A percentile compares a stretch with the other conserved stretches of the same genome.
phyloP scores from a whole-genome alignment of 202 grass and related monocot species.

The Alloteropsis angusta region DNA sequence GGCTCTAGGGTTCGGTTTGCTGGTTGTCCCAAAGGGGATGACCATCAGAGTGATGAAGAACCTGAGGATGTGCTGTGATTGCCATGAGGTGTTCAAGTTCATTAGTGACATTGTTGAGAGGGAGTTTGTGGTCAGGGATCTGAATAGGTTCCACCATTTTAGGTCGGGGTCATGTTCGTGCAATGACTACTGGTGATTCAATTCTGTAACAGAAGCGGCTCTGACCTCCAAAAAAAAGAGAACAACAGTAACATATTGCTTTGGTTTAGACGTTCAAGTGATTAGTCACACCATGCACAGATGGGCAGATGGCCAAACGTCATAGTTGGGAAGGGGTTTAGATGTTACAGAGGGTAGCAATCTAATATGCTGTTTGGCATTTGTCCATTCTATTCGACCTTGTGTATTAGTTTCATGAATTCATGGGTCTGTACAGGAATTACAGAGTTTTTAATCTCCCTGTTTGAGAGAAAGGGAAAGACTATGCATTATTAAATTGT shows the following conservation, averaged over 20 bases:
- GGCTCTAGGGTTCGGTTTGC: slow-evolving; percentile 53
- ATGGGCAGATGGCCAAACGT: no score
- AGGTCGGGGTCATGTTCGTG: slow-evolving; percentile 60
- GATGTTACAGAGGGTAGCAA: no score
- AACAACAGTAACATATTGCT: not conserved
- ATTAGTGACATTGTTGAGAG: slow-evolving; percentile 49
- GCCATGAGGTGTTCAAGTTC: slow-evolving; percentile 64
- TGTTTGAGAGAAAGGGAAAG: no score
- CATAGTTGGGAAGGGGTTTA: no score
- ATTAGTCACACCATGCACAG: no score
- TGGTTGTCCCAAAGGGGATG: slow-evolving; percentile 40
- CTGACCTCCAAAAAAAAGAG: not conserved
- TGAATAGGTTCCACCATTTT: slow-evolving; percentile 74
- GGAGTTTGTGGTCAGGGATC: slow-evolving; percentile 65
- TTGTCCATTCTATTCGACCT: no score
- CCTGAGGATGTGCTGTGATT: slow-evolving; percentile 75
- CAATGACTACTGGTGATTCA: slow-evolving; percentile 56
- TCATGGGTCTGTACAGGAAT: no score
- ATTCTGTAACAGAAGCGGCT: not conserved
- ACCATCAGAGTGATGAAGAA: slow-evolving; percentile 77
- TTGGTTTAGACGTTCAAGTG: not conserved
- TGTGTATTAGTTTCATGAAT: no score
- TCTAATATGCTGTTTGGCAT: no score
- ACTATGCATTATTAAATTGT: no score
- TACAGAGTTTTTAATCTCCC: no score